Base-by-base conservation (phyloP, 2,329 filamentous ascomycete species). In the Colletotrichum karsti region DNA sequence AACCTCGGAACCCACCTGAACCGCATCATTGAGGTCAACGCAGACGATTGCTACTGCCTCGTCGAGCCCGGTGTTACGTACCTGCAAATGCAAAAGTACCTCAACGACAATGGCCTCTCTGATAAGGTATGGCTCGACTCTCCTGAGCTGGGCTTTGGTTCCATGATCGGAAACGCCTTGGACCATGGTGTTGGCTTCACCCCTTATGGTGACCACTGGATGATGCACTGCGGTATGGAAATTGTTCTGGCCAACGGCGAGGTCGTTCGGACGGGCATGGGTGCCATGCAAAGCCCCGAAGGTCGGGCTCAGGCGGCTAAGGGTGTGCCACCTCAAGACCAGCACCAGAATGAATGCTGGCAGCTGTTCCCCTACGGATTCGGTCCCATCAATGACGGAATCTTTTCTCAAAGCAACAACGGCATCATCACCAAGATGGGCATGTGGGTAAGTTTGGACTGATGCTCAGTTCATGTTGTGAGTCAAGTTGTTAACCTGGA, bases 51-150 rank as follows among this genome's bases (percentile, higher is more conserved):
- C 20, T 86, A 80, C 61, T 84, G 80, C 44, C 75, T 89, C 1
- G 80, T 89, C 5, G 86, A 89, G 72, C 87, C 87, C 0, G 87
- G 87, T 1, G 87, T 89, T 0, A 84, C 85, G 0, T 88, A 83
- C 71, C 82, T 83, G 61, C 80, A 81, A 28, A 76, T 89, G 7
- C 80, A 88, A 67, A 79, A 87, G n/a, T 79, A 84, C 57, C 74
- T 87, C n/a, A 75, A 80, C 67, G 74, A 79, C 72, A 74, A 79
- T 56, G 78, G 79, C 22, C 72, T 85, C 5, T 73, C 77, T 12
- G 68, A 80, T 22, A 74, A 77, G 55, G 69, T 86, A 72, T 81
- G 81, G 82, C 74, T 82, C 58, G 78, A 87, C 70, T 74, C 82
- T 0, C 79, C 80, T 1, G 80, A 81, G 66, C 72, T 84, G 0